A percentile compares a stretch with the other conserved stretches of the same genome.
phyloP scores from a whole-genome alignment of 192 early-diverging fungal species.

The Backusella mclennaniae region DNA sequence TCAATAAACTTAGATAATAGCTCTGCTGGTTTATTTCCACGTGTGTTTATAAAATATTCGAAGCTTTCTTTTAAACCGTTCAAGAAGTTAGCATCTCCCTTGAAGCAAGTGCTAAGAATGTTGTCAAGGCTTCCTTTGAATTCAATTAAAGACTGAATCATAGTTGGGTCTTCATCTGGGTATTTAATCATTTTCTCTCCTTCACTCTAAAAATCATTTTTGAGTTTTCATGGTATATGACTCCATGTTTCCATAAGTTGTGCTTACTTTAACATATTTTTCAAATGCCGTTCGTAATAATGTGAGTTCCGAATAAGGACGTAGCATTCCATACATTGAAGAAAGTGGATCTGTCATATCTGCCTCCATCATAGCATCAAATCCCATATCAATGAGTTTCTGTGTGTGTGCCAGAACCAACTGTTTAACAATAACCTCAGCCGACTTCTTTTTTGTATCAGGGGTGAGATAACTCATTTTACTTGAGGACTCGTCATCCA shows the following conservation, averaged over 20 bases:
- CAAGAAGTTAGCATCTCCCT: slow-evolving; percentile 43
- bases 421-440: slow-evolving; percentile 61
- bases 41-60: slow-evolving; percentile 70
- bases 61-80: slow-evolving; percentile 70
- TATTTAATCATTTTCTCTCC: slow-evolving; percentile 56
- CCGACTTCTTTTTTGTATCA: slow-evolving; percentile 58
- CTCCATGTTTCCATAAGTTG: background rate
- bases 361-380: slow-evolving; percentile 72
- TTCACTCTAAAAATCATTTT: slow-evolving; percentile 40
- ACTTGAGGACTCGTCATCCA: slow-evolving; percentile 67
- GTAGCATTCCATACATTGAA: slow-evolving; percentile 68
- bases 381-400: slow-evolving; percentile 64
- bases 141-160: slow-evolving; percentile 60
- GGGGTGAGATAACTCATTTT: slow-evolving; percentile 61
- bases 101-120: slow-evolving; percentile 57
- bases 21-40: slow-evolving; percentile 74
- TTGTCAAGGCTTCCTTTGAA: slow-evolving; percentile 64
- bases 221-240: background rate
- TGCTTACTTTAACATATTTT: slow-evolving; percentile 67
- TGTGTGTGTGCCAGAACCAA: slow-evolving; percentile 69
- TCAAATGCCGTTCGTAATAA: slow-evolving; percentile 62
- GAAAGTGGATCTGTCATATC: slow-evolving; percentile 63
- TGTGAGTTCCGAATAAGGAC: slow-evolving; percentile 57
- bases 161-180: slow-evolving; percentile 46
- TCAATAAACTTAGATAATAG: slow-evolving; percentile 74